Conservation (phyloP, 2,329 filamentous ascomycete genomes). For the Harringtonia lauricola region DNA sequence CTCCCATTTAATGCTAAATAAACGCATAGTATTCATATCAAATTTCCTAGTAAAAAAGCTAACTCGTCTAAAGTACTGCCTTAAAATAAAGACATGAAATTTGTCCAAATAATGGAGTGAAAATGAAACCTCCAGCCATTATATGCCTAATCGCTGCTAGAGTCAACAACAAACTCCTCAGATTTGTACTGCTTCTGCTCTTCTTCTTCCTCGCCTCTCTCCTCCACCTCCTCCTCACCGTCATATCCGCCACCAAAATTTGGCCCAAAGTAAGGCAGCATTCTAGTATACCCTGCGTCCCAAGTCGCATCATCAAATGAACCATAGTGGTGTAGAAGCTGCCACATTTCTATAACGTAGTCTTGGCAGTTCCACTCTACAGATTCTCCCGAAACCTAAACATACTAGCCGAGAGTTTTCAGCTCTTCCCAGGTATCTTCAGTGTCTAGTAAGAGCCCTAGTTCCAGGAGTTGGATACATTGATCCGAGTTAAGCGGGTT, state of each 20-base stretch:
- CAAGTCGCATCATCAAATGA: neutral
- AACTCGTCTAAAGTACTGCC: no score
- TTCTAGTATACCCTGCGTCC: neutral
- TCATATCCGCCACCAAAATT: neutral
- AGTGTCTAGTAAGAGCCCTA: neutral
- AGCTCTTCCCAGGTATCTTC: neutral
- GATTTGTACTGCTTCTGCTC: neutral
- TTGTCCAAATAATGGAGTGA: no score
- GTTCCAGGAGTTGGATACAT: neutral
- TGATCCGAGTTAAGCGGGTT: neutral
- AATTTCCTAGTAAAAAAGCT: no score
- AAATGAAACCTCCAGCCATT: no score
- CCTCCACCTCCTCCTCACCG: neutral
- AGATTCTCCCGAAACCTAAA: neutral
- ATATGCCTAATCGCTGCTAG: neutral
- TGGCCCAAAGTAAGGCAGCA: neutral
- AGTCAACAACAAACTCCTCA: neutral
- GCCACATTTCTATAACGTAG: slow-evolving; percentile 1
- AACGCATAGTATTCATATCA: no score
- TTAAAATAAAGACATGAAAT: no score
- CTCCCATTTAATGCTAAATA: no score
- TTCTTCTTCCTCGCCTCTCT: neutral
- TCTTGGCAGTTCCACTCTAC: slow-evolving; percentile 1
- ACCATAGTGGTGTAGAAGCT: neutral
- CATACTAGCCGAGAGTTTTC: neutral